Percentiles rank a stretch among this genome's conserved stretches.
phyloP scores from a whole-genome alignment of 192 early-diverging fungal genomes.

The Backusella macrospora region DNA sequence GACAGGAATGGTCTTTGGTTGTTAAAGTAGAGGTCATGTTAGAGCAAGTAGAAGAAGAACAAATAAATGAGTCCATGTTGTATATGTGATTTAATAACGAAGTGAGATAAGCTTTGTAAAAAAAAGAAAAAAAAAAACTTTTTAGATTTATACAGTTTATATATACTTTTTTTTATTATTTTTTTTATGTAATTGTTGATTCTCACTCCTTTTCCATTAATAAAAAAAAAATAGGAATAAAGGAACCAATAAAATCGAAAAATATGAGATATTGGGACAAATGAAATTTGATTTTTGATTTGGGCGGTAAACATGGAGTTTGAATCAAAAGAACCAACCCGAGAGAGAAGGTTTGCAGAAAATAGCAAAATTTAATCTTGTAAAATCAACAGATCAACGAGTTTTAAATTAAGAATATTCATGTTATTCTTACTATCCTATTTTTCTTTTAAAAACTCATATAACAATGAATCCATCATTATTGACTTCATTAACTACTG shows the following conservation, averaged over 20 bases:
- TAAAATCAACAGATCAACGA: not conserved
- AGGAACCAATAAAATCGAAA: not conserved
- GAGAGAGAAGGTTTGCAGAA: not conserved
- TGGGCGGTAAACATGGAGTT: not conserved
- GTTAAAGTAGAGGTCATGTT: not conserved
- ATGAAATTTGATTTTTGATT: not conserved
- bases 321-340: slow-evolving; percentile 7
- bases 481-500: no score
- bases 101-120: not conserved
- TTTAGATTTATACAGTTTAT: not conserved
- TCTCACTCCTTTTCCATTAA: not conserved
- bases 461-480: no score
- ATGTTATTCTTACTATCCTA: no score
- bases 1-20: not conserved
- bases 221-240: not conserved
- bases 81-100: not conserved
- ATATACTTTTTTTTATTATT: not conserved
- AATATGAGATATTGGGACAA: slow-evolving; percentile 4
- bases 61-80: not conserved
- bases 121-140: not conserved
- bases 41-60: not conserved
- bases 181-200: not conserved
- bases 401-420: not conserved
- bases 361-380: slow-evolving; percentile 5
- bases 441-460: no score